Evolutionary conservation across 345 rosid genomes (phyloP), one percentile per base, ranked within the genome.

Genomic region (Eucalyptus curtisii): DNA sequence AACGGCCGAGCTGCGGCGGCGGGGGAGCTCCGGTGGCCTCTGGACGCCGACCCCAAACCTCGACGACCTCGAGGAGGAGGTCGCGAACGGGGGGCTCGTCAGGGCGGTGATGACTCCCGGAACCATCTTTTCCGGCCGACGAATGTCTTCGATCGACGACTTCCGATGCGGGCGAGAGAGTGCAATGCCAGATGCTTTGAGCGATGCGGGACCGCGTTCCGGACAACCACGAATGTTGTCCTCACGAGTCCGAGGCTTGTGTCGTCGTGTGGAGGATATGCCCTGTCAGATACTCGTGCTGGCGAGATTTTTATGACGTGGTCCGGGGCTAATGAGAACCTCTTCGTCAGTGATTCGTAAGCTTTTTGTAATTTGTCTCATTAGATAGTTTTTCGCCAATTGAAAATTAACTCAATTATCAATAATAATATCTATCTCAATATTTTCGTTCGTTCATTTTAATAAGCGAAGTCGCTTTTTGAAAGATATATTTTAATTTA

Each of bases 301-400:
- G 44, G 81, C 20, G 4, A 66, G 42, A 66, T 52, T 66, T n/a
- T 66, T 31, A 15, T 61, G 71, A 61, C 71, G 64, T 25, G 64
- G 64, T 57, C 14, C 64, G 13, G 1, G 12, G 68, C 16, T 5
- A 1, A 12, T 1, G 68, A 59, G 31, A 12, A 27, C 0, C 31
- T 59, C 16, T 16, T 55, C 13, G 30, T 55, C 1, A 22, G n/a
- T 25, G 0, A 25, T 57, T 25, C n/a, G 15, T 2, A 25, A 10
- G 7, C 0, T 25, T 11, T 25, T 25, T 25, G 64, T 5, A 5
- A 57, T 57, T 57, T 57, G 3, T 25, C 64, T 57, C 3, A 5
- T 57, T 25, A 1, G n/a, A 0, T 57, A 57, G 6, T 57, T 25
- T 5, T 50, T 50, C 22, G 0, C 53, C 8, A 49, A 49, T 16